These are phyloP conservation scores for Nyssa sinensis DNA, from an alignment of 148 eudicot genomes.

Conservation along the genomic window DNA sequence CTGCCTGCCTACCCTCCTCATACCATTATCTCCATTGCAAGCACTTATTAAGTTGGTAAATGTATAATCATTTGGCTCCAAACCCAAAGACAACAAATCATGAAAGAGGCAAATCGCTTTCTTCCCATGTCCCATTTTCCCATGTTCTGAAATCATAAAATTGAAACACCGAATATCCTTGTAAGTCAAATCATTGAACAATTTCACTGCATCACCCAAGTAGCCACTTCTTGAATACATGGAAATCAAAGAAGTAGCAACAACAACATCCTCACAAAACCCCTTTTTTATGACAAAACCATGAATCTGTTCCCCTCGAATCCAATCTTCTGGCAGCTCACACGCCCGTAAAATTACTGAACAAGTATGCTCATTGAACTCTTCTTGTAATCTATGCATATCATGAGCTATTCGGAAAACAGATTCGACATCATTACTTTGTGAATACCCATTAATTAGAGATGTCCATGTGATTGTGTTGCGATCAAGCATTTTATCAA, in stretches of 20 bases:
- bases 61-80: constrained; percentile 14
- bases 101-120: constrained; percentile 10
- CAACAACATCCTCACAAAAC: constrained; percentile 4
- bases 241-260: constrained; percentile 17
- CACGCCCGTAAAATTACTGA: constrained; percentile 6
- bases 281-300: constrained; percentile 13
- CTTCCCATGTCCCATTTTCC: constrained; percentile 7
- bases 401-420: constrained; percentile 5
- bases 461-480: constrained; percentile 15
- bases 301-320: constrained; percentile 13
- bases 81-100: neutral
- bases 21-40: neutral
- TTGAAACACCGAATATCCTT: constrained; percentile 16
- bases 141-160: constrained; percentile 19
- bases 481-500: constrained; percentile 22
- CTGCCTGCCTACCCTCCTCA: constrained; percentile 15
- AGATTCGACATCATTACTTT: constrained; percentile 2
- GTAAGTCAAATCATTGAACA: constrained; percentile 8
- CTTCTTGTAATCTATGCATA: constrained; percentile 9
- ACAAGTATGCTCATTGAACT: constrained; percentile 21
- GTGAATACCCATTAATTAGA: constrained; percentile 14
- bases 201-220: constrained; percentile 16
- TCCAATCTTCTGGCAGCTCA: neutral
- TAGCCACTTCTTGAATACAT: constrained; percentile 23
- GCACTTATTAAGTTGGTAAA: constrained; percentile 14